phyloP scores from a whole-genome alignment of 116 monocot species.

The Posidonia oceanica region DNA sequence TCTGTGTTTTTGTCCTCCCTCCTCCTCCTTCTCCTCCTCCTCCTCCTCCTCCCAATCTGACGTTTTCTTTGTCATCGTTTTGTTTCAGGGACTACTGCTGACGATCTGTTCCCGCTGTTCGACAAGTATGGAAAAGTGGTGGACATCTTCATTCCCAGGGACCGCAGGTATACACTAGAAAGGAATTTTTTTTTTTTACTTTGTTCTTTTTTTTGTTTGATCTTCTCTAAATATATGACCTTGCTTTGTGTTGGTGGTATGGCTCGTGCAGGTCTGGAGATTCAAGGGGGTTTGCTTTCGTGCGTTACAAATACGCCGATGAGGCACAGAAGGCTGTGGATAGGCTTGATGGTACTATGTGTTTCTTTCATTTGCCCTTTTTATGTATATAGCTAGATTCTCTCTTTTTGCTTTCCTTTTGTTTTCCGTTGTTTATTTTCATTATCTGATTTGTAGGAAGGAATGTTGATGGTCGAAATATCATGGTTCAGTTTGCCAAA shows the following conservation, averaged over 20 bases:
- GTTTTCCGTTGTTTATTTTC: not conserved
- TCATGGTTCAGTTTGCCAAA: constrained; percentile 98
- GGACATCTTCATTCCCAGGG: constrained; percentile 92
- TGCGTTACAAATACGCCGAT: constrained; percentile 90
- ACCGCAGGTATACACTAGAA: constrained; percentile 49
- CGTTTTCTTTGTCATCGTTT: not conserved
- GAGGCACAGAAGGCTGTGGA: constrained; percentile 94
- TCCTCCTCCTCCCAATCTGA: not conserved
- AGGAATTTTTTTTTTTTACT: not conserved
- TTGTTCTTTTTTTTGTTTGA: not conserved
- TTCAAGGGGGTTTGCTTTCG: constrained; percentile 93
- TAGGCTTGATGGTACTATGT: constrained; percentile 61
- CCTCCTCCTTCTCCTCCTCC: not conserved
- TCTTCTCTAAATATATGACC: not conserved
- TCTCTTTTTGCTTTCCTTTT: not conserved
- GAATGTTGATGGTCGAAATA: constrained; percentile 82
- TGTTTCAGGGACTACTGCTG: constrained; percentile 68
- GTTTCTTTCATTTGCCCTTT: not conserved
- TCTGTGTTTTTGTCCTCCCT: not conserved
- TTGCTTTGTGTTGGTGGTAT: not conserved
- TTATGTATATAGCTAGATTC: not conserved
- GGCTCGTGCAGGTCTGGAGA: constrained; percentile 62
- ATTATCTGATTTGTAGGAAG: constrained; percentile 33
- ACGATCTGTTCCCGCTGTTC: constrained; percentile 94
- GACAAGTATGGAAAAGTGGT: constrained; percentile 92